Evolutionary conservation across 208 protist genomes (phyloP).

Genomic region (Trypanosoma vivax): DNA sequence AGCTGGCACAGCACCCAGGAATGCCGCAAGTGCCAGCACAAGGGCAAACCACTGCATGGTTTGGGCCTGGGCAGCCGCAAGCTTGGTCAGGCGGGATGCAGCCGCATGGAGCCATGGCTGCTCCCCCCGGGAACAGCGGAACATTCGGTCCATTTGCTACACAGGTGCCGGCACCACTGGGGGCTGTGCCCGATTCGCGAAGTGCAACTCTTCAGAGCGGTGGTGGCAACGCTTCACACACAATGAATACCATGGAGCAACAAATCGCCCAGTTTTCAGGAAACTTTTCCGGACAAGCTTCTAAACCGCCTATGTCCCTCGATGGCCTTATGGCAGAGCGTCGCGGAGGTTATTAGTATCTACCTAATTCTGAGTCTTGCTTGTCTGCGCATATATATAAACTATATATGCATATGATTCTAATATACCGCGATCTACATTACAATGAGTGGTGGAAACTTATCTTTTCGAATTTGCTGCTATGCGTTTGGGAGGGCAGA

Average conservation of each 20-base stretch:
- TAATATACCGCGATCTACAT: too few species aligned
- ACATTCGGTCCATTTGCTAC: not conserved
- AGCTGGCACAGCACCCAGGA: not conserved
- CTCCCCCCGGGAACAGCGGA: not conserved
- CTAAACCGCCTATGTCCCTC: constrained; percentile 4
- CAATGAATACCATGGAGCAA: constrained; percentile 7
- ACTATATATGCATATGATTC: constrained; percentile 15
- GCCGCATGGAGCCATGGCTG: not conserved
- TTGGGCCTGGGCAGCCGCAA: constrained; percentile 1
- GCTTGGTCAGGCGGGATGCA: not conserved
- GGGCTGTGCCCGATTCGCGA: too few species aligned
- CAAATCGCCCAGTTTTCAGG: constrained; percentile 16
- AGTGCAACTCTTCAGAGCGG: not conserved
- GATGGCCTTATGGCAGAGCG: constrained; percentile 19
- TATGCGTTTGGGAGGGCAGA: too few species aligned
- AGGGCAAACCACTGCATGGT: constrained; percentile 1
- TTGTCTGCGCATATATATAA: constrained; percentile 7
- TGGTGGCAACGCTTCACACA: not conserved
- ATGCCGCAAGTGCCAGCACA: constrained; percentile 1
- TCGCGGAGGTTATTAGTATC: constrained; percentile 7
- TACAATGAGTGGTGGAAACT: too few species aligned
- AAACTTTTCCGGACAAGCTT: not conserved
- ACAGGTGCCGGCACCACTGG: not conserved
- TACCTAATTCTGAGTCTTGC: constrained; percentile 2
- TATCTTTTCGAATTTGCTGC: too few species aligned